Percentiles rank a stretch among this genome's conserved stretches.
phyloP scores from a whole-genome alignment of 2,329 filamentous ascomycete species.

The Aspergillus sp. region DNA sequence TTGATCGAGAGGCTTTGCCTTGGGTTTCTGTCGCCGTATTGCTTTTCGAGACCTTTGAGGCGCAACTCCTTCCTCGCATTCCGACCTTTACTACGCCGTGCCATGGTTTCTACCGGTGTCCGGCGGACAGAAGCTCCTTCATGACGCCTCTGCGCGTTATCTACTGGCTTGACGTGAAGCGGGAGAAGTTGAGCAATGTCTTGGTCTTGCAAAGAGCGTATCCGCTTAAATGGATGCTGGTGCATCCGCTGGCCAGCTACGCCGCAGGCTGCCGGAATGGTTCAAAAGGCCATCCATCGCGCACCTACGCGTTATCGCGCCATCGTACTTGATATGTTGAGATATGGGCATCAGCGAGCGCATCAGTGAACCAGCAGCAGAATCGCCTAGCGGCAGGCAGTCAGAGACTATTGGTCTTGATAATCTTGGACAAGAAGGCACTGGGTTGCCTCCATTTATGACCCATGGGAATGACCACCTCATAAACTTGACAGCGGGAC shows the following conservation, averaged over 20 bases:
- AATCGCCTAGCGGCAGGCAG: too few relatives aligned
- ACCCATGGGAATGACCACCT: too few relatives aligned
- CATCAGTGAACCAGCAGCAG: constrained; percentile 40
- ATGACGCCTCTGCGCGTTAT: constrained; percentile 18
- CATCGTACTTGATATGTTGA: constrained; percentile 15
- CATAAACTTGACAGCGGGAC: too few relatives aligned
- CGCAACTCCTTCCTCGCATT: constrained; percentile 26
- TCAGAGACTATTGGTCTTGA: too few relatives aligned
- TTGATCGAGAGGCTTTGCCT: constrained; percentile 72
- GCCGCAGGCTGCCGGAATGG: constrained; percentile 26
- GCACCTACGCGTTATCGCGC: too few relatives aligned
- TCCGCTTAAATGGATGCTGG: constrained; percentile 36
- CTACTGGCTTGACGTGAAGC: constrained; percentile 22
- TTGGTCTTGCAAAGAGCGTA: constrained; percentile 39
- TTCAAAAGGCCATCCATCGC: too few relatives aligned
- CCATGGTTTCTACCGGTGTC: constrained; percentile 16
- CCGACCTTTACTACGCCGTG: constrained; percentile 17
- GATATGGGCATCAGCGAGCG: constrained; percentile 43
- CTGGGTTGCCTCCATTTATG: too few relatives aligned
- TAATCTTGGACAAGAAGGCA: too few relatives aligned
- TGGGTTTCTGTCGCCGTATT: constrained; percentile 62
- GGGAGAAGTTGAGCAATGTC: constrained; percentile 50
- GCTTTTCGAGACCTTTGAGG: constrained; percentile 33
- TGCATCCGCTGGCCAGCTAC: constrained; percentile 24
- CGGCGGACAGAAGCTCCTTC: constrained; percentile 30